A percentile compares a stretch with the other conserved stretches of the same genome.
These are phyloP conservation scores for Strobilomyces confusus DNA, from an alignment of 768 basidiomycete genomes.

Conservation along the genomic window DNA sequence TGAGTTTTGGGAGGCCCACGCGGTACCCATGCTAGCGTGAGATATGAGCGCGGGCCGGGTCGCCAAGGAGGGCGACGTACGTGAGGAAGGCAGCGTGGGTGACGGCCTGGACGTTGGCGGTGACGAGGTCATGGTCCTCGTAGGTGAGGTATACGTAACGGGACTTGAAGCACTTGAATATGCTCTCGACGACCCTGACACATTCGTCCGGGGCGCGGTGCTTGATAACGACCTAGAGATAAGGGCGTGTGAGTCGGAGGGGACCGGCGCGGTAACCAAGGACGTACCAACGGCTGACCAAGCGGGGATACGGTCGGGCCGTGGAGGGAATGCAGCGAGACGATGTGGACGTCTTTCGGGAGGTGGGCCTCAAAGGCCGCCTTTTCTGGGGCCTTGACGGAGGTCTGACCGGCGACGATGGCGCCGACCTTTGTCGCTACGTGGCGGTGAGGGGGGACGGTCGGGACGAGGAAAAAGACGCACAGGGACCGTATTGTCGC, in stretches of 20 bases:
- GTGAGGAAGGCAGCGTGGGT: slow-evolving; percentile 97
- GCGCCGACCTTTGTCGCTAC: slow-evolving; percentile 89
- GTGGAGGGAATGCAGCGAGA: slow-evolving; percentile 93
- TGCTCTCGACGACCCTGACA: slow-evolving; percentile 72
- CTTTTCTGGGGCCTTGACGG: slow-evolving; percentile 92
- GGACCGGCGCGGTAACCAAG: background rate
- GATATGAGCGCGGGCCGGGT: slow-evolving; percentile 5
- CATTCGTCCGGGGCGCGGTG: slow-evolving; percentile 77
- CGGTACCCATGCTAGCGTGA: slow-evolving; percentile 86
- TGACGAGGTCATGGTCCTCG: slow-evolving; percentile 93
- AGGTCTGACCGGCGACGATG: slow-evolving; percentile 93
- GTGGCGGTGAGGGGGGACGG: background rate
- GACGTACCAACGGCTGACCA: slow-evolving; percentile 83
- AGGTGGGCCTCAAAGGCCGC: slow-evolving; percentile 86
- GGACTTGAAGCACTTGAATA: slow-evolving; percentile 75
- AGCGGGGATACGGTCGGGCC: slow-evolving; percentile 85
- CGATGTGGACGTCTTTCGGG: slow-evolving; percentile 80
- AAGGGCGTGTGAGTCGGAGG: background rate
- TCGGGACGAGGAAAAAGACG: slow-evolving; percentile 20
- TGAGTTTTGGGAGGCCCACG: slow-evolving; percentile 71
- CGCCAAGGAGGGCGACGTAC: slow-evolving; percentile 39
- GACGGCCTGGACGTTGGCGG: slow-evolving; percentile 97
- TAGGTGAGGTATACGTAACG: slow-evolving; percentile 93
- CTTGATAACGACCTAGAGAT: slow-evolving; percentile 74
- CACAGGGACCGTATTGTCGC: slow-evolving; percentile 86